Base-by-base conservation (phyloP, 768 basidiomycete genomes). In the Baorangia bicolor region DNA sequence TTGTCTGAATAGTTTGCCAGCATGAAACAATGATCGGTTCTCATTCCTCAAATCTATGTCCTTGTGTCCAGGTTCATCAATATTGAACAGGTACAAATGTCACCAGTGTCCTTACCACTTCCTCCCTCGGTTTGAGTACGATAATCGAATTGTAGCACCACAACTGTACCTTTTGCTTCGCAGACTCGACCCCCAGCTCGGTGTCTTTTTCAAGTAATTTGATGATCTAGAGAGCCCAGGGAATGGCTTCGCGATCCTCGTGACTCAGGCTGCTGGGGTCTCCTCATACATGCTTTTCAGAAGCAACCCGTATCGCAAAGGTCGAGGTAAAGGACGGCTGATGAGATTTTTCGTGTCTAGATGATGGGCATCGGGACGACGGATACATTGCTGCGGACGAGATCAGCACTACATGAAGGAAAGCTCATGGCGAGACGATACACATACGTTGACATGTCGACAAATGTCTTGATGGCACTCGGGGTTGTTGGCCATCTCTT, bases 281-380 rank as follows among this genome's bases (percentile, higher is more conserved):
- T n/a, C n/a, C n/a, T n/a, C n/a, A n/a, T n/a, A n/a, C n/a, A n/a
- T n/a, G n/a, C n/a, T n/a, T n/a, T n/a, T n/a, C n/a, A n/a, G n/a
- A n/a, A n/a, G n/a, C n/a, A n/a, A n/a, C n/a, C n/a, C n/a, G n/a
- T n/a, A n/a, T n/a, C n/a, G n/a, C n/a, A n/a, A n/a, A 30, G 94
- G 73, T 38, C 94, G 86, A 54, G 92, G 90, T 58, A 94, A 93
- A 1, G 94, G 92, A 40, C 93, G 85, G 64, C 90, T 87, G 67
- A 94, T 88, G 74, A 96, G 97, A 62, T 81, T 87, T 69, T 94
- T 92, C 82, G 97, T 88, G 67, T 93, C 92, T 21, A 91, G 78
- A 43, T 87, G 83, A 62, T 89, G 85, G 1, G 92, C 83, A 56
- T 88, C 87, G 0, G 86, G 82, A 61, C 90, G 85, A 30, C 87